A percentile compares a stretch with the other conserved stretches of the same genome.
phyloP scores from a whole-genome alignment of 2,329 filamentous ascomycete species.

The Verticillium albo-atrum region DNA sequence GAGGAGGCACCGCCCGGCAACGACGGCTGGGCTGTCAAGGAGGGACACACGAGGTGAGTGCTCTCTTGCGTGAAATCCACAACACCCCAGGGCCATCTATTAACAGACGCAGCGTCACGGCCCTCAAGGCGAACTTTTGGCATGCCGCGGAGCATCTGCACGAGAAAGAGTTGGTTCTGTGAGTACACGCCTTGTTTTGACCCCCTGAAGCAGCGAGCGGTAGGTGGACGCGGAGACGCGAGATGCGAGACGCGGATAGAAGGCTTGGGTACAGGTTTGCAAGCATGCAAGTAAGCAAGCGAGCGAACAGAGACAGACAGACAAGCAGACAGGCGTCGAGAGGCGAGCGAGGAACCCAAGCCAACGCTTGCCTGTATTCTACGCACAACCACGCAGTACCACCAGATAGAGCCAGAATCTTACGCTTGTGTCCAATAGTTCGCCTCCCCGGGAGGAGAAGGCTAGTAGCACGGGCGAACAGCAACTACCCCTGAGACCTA shows the following conservation, averaged over 20 bases:
- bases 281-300: too few relatives aligned
- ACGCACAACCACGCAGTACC: neutral
- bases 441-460: neutral
- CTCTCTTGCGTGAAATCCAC: neutral
- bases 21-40: slow-evolving; percentile 88
- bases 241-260: neutral
- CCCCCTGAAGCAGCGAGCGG: neutral
- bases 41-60: slow-evolving; percentile 76
- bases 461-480: slow-evolving; percentile 5
- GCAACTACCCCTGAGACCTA: slow-evolving; percentile 9
- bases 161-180: slow-evolving; percentile 75
- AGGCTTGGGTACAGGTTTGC: neutral
- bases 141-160: slow-evolving; percentile 60
- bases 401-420: slow-evolving; percentile 1
- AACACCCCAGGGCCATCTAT: neutral
- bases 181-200: slow-evolving; percentile 44
- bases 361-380: slow-evolving; percentile 1
- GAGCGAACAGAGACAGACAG: neutral
- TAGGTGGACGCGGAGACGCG: neutral
- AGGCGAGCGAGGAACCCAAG: neutral
- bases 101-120: slow-evolving; percentile 64
- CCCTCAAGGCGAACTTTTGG: slow-evolving; percentile 89
- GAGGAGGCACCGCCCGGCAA: slow-evolving; percentile 73
- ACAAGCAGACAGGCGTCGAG: neutral
- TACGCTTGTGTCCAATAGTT: neutral